phyloP scores from a whole-genome alignment of 2,329 filamentous ascomycete species.

The Ascochyta fabae region DNA sequence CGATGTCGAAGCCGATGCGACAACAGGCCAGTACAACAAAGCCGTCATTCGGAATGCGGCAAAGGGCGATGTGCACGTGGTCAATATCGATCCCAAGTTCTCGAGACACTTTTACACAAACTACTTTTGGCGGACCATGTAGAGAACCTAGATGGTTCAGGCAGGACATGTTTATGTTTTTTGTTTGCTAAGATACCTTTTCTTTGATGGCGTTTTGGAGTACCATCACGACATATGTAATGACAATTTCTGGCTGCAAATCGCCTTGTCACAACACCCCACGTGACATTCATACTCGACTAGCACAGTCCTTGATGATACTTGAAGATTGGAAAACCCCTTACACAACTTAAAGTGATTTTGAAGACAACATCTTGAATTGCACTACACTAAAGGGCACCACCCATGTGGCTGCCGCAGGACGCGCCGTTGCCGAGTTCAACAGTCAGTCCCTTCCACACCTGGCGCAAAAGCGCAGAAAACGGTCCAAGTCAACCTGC shows the following conservation, averaged over 20 bases:
- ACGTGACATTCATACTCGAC: background rate
- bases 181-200: background rate
- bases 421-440: background rate
- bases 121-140: slow-evolving; percentile 93
- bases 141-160: background rate
- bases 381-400: background rate
- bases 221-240: background rate
- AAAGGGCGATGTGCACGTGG: slow-evolving; percentile 91
- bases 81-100: slow-evolving; percentile 93
- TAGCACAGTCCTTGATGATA: background rate
- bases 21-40: slow-evolving; percentile 80
- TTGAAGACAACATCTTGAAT: background rate
- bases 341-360: background rate
- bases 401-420: too few relatives aligned
- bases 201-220: background rate
- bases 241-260: background rate
- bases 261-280: background rate
- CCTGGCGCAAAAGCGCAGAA: background rate
- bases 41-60: slow-evolving; percentile 84
- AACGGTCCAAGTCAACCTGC: background rate
- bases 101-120: slow-evolving; percentile 92
- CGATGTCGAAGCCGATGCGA: slow-evolving; percentile 78
- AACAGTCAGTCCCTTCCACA: background rate
- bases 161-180: background rate
- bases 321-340: background rate